A percentile compares a stretch with the other conserved stretches of the same genome.
These are phyloP conservation scores for Laguncularia racemosa DNA, from an alignment of 345 rosid genomes.

Conservation along the genomic window DNA sequence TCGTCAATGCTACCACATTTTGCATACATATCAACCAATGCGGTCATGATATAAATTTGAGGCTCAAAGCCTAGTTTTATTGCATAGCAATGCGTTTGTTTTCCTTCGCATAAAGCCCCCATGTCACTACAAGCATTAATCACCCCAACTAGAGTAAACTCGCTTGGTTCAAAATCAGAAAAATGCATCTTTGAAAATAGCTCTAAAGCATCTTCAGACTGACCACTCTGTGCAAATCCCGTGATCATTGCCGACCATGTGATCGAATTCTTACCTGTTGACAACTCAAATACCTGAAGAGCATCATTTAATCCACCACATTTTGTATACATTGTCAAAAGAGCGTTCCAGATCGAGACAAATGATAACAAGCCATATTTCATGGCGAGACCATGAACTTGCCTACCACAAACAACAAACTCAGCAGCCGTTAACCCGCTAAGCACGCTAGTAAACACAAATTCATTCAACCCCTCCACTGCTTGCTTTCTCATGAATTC, in stretches of 20 bases:
- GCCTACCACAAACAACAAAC: constrained; percentile 35
- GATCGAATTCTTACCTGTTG: constrained; percentile 51
- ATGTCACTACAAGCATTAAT: constrained; percentile 73
- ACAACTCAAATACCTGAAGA: constrained; percentile 42
- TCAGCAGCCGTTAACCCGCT: constrained; percentile 47
- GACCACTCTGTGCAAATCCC: constrained; percentile 72
- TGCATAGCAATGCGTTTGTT: constrained; percentile 54
- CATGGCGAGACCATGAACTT: constrained; percentile 43
- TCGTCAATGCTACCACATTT: constrained; percentile 49
- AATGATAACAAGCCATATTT: constrained; percentile 33
- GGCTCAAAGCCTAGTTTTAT: constrained; percentile 59
- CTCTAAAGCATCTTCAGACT: constrained; percentile 15
- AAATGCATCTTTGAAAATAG: constrained; percentile 60
- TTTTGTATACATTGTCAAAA: constrained; percentile 51
- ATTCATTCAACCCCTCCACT: constrained; percentile 44
- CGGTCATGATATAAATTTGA: constrained; percentile 41
- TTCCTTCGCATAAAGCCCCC: constrained; percentile 53
- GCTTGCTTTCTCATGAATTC: constrained; percentile 22
- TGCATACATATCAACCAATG: constrained; percentile 56
- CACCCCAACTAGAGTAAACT: constrained; percentile 66
- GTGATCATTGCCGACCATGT: constrained; percentile 94
- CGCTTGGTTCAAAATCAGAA: constrained; percentile 53
- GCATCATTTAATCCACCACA: constrained; percentile 39
- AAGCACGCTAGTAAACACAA: constrained; percentile 57
- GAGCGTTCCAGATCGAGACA: constrained; percentile 50